Base-by-base conservation (phyloP, 2,329 filamentous ascomycete species). In the Penicillium fuscoglaucum region DNA sequence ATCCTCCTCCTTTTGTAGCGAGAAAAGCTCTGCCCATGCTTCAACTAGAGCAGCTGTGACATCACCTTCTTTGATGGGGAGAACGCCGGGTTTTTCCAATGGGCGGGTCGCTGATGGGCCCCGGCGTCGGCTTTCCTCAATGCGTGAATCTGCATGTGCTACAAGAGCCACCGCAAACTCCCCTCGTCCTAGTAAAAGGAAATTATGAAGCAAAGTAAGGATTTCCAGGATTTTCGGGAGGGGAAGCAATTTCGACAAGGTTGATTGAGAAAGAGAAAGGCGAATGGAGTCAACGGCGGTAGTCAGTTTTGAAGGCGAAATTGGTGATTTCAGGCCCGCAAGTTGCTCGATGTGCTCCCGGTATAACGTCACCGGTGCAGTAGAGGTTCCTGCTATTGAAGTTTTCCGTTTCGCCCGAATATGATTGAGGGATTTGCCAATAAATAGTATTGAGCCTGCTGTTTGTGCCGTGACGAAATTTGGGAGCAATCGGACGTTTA, bases 121-220 rank as follows among this genome's bases (percentile, higher is more conserved):
- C 65, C 82, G 85, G 82, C 90, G 90, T 50, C 64, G 63, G 15
- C 91, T 86, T 63, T 85, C 87, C n/a, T 86, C 83, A 26, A 95
- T 83, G 65, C 87, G 89, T 55, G 89, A 85, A 65, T 97, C 91
- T 1, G 93, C 91, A 76, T 97, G 90, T 37, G 88, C 85, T 1
- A 96, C 91, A 28, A 99, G 77, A 0, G 90, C 88, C 76, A 95
- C 87, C 21, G 93, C 91, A 72, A 99, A 99, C 72, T 98, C 95
- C 52, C 93, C 93, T 35, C 91, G 85, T 1, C 90, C 89, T 0
- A 99, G 82, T 2, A 99, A 82, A 65, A 97, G 91, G 75, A 96
- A 97, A 57, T 95, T 88, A 48, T 93, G 84, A 1, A 97, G 81
- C 9, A 97, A 80, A 29, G 86, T 85, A 15, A 98, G 79, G 50